Conservation (phyloP, 2,329 filamentous ascomycete genomes). For the Tolypocladium sp. region DNA sequence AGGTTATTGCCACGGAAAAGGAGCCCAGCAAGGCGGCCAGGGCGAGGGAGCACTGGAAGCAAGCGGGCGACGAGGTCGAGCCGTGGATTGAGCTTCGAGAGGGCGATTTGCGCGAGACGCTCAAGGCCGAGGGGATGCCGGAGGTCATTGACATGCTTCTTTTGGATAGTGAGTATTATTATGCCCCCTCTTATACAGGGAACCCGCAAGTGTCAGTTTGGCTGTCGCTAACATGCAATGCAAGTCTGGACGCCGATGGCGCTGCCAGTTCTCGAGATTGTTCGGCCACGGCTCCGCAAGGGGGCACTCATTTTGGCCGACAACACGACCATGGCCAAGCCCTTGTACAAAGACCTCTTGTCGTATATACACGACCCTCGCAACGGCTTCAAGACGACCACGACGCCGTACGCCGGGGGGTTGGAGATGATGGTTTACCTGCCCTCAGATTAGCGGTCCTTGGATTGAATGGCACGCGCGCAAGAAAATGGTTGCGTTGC, state of each 20-base stretch:
- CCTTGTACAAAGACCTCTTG: slow-evolving; percentile 36
- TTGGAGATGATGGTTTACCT: slow-evolving; percentile 11
- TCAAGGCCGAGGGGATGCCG: slow-evolving; percentile 29
- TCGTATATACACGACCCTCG: slow-evolving; percentile 31
- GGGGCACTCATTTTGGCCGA: slow-evolving; percentile 41
- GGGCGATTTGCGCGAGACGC: slow-evolving; percentile 47
- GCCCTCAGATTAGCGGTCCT: background rate
- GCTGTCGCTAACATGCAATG: background rate
- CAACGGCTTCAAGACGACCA: slow-evolving; percentile 36
- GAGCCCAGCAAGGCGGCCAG: slow-evolving; percentile 41
- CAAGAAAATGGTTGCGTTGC: background rate
- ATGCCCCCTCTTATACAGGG: background rate
- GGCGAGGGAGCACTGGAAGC: slow-evolving; percentile 44
- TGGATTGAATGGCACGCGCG: background rate
- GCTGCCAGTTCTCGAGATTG: slow-evolving; percentile 38
- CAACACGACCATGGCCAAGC: slow-evolving; percentile 27
- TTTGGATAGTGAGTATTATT: slow-evolving; percentile 45
- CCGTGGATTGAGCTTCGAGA: slow-evolving; percentile 45
- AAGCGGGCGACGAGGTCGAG: slow-evolving; percentile 38
- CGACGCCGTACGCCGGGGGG: slow-evolving; percentile 19
- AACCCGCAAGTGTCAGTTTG: too few species aligned
- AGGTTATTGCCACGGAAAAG: slow-evolving; percentile 52
- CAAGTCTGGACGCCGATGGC: slow-evolving; percentile 47
- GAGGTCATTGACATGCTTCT: slow-evolving; percentile 45
- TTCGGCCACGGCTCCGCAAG: slow-evolving; percentile 32